Conservation (phyloP, 805 yeast genomes). For the Cyberlindnera amylophila region DNA sequence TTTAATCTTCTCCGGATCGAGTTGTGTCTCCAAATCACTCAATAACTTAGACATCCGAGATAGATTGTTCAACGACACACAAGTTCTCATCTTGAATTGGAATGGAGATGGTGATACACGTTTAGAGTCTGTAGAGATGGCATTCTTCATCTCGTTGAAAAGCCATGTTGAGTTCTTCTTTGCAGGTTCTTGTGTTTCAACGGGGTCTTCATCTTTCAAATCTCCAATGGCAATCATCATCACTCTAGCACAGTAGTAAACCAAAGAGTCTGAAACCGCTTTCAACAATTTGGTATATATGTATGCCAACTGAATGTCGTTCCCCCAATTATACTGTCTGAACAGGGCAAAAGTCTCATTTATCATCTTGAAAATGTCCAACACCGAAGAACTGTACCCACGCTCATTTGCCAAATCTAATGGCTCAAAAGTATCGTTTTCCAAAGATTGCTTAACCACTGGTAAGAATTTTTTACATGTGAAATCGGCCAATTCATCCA, state of each 20-base stretch:
- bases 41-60: slow-evolving; percentile 46
- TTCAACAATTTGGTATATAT: slow-evolving; percentile 58
- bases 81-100: slow-evolving; percentile 56
- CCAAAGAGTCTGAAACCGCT: slow-evolving; percentile 58
- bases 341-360: slow-evolving; percentile 56
- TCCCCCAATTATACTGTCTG: slow-evolving; percentile 59
- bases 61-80: slow-evolving; percentile 74
- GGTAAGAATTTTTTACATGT: slow-evolving; percentile 43
- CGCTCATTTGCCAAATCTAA: slow-evolving; percentile 40
- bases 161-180: slow-evolving; percentile 40
- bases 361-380: slow-evolving; percentile 63
- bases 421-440: slow-evolving; percentile 54
- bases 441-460: slow-evolving; percentile 52
- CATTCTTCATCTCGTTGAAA: slow-evolving; percentile 48
- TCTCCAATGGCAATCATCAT: slow-evolving; percentile 39
- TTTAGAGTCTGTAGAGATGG: slow-evolving; percentile 37
- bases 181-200: slow-evolving; percentile 19
- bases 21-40: slow-evolving; percentile 47
- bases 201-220: slow-evolving; percentile 27
- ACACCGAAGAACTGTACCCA: slow-evolving; percentile 54
- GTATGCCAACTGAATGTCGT: slow-evolving; percentile 58
- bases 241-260: slow-evolving; percentile 41
- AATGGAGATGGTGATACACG: slow-evolving; percentile 46
- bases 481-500: slow-evolving; percentile 37
- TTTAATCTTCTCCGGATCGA: slow-evolving; percentile 53